Conservation (phyloP, 192 early-diverging fungal species). For the Coemansia sp. region DNA sequence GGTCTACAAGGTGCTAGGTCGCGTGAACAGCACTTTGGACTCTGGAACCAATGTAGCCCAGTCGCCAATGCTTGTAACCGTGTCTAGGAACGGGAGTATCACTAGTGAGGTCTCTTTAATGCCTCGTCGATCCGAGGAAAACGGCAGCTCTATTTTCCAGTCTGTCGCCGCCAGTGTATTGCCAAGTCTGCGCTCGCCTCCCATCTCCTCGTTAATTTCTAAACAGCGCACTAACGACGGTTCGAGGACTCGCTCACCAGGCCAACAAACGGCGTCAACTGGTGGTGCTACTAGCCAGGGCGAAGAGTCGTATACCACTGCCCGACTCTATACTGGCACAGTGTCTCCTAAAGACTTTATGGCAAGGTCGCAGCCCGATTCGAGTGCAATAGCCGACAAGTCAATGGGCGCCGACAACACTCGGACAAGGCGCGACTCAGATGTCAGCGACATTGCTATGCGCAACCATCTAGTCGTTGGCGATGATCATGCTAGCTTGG, state of each 20-base stretch:
- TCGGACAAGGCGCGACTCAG: constrained; percentile 17
- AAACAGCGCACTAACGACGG: not conserved
- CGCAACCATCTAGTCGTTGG: constrained; percentile 28
- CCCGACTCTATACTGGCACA: constrained; percentile 19
- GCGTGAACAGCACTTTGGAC: not conserved
- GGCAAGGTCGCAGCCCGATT: not conserved
- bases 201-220: not conserved
- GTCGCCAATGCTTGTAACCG: constrained; percentile 39
- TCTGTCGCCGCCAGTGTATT: not conserved
- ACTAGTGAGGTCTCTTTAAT: constrained; percentile 19
- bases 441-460: constrained; percentile 55
- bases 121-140: constrained; percentile 22
- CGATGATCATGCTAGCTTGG: not conserved
- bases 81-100: constrained; percentile 42
- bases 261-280: not conserved
- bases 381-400: too few species aligned
- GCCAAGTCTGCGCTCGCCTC: not conserved
- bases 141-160: not conserved
- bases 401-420: not conserved
- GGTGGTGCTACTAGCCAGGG: constrained; percentile 16
- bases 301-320: constrained; percentile 29
- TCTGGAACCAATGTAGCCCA: constrained; percentile 16
- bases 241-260: not conserved
- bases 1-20: constrained; percentile 17
- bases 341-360: constrained; percentile 11